Evolutionary conservation across 441 rosid genomes (phyloP).

Genomic region (Gossypium gossypioides): DNA sequence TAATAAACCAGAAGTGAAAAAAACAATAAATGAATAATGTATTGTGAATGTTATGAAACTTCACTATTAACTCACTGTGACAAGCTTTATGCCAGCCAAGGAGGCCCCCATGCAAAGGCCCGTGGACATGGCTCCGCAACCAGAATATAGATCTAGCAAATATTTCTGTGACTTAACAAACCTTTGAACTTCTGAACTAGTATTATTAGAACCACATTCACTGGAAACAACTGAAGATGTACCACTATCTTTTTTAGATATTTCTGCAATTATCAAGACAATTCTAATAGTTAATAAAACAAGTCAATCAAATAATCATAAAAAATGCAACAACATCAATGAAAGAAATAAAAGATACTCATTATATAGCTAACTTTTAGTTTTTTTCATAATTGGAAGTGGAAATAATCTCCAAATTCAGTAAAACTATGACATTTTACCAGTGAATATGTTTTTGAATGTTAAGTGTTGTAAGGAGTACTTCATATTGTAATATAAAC

Average conservation of each 20-base stretch:
- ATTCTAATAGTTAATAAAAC: neutral
- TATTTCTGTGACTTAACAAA: constrained; percentile 3
- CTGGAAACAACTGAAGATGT: constrained; percentile 41
- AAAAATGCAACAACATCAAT: neutral
- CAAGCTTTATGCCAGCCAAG: constrained; percentile 47
- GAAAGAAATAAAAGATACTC: neutral
- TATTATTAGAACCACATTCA: constrained; percentile 18
- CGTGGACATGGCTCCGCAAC: constrained; percentile 95
- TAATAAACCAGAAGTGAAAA: constrained; percentile 8
- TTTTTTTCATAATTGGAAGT: neutral
- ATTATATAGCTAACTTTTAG: neutral
- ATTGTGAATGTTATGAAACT: neutral
- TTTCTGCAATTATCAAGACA: constrained; percentile 18
- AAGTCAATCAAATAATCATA: neutral
- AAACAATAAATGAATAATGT: constrained; percentile 7
- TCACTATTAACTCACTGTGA: constrained; percentile 44
- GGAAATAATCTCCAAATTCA: neutral
- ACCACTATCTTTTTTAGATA: constrained; percentile 20
- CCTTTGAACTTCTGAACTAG: constrained; percentile 19
- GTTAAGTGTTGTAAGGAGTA: constrained; percentile 69
- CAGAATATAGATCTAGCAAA: constrained; percentile 66
- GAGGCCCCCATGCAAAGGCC: constrained; percentile 77
- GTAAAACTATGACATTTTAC: constrained; percentile 26
- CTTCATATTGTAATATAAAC: constrained; percentile 78
- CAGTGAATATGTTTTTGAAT: constrained; percentile 40